Evolutionary conservation across 2,329 filamentous ascomycete genomes (phyloP).

Genomic region (Magnaporthales sp.): DNA sequence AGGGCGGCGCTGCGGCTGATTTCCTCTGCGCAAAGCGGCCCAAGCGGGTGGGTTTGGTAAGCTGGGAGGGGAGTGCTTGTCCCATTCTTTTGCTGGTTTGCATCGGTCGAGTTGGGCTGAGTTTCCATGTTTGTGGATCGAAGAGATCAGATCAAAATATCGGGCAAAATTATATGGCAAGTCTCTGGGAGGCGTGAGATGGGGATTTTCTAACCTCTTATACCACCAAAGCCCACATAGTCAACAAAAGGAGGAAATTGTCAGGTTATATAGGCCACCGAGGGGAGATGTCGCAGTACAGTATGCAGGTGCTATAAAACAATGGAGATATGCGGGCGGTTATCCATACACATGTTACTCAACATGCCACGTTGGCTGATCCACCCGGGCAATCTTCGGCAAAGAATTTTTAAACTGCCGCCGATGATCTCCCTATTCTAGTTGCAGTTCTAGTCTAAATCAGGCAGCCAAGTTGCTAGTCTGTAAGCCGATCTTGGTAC

Average conservation of each 20-base stretch:
- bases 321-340: neutral
- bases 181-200: neutral
- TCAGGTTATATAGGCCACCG: neutral
- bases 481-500: neutral
- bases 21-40: constrained; percentile 48
- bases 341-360: neutral
- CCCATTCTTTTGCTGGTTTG: neutral
- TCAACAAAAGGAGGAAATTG: neutral
- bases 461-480: neutral
- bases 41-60: constrained; percentile 41
- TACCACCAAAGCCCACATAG: neutral
- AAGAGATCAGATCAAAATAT: neutral
- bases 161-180: neutral
- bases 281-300: neutral
- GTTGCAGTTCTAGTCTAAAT: neutral
- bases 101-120: neutral
- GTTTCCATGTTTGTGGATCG: neutral
- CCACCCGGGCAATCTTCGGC: neutral
- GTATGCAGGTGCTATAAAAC: neutral
- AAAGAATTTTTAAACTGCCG: neutral
- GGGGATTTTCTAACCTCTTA: neutral
- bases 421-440: neutral
- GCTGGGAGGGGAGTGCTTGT: neutral
- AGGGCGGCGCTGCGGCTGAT: constrained; percentile 41
- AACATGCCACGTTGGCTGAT: neutral